Percentiles rank a stretch among this genome's conserved stretches.
These are phyloP conservation scores for Actinomucor elegans DNA, from an alignment of 371 early-diverging fungal genomes.

Conservation along the genomic window DNA sequence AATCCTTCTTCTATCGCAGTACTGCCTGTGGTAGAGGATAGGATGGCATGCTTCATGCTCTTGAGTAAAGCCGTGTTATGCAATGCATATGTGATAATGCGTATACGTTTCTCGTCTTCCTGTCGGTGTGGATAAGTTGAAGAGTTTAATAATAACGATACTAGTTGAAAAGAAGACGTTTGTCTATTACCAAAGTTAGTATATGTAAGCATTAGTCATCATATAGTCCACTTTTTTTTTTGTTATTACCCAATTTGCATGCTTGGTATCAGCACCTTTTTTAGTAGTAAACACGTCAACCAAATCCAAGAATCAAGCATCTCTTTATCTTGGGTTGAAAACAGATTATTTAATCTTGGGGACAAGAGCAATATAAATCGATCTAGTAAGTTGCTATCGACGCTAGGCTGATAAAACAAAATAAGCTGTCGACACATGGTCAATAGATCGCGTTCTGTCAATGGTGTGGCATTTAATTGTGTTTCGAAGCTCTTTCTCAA, in stretches of 20 bases:
- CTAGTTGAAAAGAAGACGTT: background rate
- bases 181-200: background rate
- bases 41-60: background rate
- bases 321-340: conserved; percentile 1
- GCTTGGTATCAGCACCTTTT: conserved; percentile 20
- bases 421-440: conserved; percentile 16
- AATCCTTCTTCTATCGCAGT: background rate
- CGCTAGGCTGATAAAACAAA: conserved; percentile 11
- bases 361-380: background rate
- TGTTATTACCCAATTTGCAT: background rate
- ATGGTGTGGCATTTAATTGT: background rate
- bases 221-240: background rate
- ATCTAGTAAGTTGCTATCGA: background rate
- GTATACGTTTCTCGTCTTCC: background rate
- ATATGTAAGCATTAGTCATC: too few relatives aligned
- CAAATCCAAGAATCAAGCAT: conserved; percentile 23
- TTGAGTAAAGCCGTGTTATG: background rate
- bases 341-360: background rate
- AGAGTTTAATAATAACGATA: background rate
- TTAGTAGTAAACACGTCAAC: conserved; percentile 19
- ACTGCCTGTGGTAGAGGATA: background rate
- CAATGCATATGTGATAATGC: conserved; percentile 16
- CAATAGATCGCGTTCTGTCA: background rate
- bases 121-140: background rate
- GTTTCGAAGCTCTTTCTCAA: conserved; percentile 10